Percentiles rank a stretch among this genome's conserved stretches.
Conservation (phyloP, 1,284 basidiomycete genomes). For the Fomitopsis pinicola region DNA sequence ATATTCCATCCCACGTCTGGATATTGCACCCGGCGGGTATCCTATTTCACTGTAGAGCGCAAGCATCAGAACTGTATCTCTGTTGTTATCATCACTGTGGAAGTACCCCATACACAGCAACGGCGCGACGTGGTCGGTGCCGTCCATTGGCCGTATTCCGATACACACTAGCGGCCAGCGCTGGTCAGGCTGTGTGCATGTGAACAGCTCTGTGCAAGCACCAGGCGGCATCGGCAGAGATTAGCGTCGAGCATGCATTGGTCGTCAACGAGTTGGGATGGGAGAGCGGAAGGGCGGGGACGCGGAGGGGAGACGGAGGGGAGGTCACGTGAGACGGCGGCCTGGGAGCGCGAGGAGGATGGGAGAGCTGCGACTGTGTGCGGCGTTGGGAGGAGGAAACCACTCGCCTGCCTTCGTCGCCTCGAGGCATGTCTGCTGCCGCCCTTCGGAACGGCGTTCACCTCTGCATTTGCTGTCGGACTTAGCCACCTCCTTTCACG, state of each 20-base stretch:
- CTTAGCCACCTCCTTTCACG: not conserved
- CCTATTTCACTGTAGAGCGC: no score
- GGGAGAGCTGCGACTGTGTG: not conserved
- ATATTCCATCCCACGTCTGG: no score
- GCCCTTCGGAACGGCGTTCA: not conserved
- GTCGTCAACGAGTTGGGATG: not conserved
- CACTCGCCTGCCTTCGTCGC: not conserved
- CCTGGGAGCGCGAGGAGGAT: not conserved
- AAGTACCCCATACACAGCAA: no score
- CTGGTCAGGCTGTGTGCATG: not conserved
- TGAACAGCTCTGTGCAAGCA: not conserved
- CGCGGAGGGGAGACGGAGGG: not conserved
- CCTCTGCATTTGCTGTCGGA: not conserved
- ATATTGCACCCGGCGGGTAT: no score
- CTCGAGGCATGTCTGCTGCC: slow-evolving; percentile 3
- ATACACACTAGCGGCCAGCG: not conserved
- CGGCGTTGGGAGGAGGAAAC: not conserved
- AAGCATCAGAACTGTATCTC: no score
- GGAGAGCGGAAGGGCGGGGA: not conserved
- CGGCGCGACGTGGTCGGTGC: no score
- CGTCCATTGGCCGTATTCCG: no score
- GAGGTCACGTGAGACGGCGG: not conserved
- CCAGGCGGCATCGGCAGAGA: no score
- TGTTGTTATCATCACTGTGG: no score
- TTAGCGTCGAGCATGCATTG: not conserved